Conservation (phyloP, 192 early-diverging fungal genomes). For the Gigaspora rosea region DNA sequence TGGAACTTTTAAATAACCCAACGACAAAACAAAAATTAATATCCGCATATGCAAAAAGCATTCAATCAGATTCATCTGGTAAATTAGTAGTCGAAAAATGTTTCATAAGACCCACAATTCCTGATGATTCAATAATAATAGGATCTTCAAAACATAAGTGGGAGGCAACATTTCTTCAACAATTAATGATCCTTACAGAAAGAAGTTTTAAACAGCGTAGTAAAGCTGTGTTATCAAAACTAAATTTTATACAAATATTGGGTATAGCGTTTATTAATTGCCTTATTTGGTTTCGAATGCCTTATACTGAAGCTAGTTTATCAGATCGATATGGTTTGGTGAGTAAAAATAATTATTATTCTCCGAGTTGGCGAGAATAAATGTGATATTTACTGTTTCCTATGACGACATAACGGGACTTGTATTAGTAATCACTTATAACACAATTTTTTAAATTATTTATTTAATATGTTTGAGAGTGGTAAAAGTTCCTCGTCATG, state of each 20-base stretch:
- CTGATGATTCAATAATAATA: background rate
- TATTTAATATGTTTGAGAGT: no score
- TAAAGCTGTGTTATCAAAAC: slow-evolving; percentile 1
- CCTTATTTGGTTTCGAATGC: slow-evolving; percentile 9
- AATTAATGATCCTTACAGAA: slow-evolving; percentile 19
- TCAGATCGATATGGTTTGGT: background rate
- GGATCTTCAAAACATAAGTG: background rate
- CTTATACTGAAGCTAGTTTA: background rate
- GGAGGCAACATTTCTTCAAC: slow-evolving; percentile 24
- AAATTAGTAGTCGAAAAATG: slow-evolving; percentile 6
- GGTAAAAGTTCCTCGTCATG: no score
- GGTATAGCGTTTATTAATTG: background rate
- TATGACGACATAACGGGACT: background rate
- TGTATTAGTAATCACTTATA: no score
- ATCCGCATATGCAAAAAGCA: background rate
- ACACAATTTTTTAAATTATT: no score
- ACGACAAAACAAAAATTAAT: background rate
- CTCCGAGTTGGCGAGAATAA: background rate
- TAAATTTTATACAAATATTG: slow-evolving; percentile 1
- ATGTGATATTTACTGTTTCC: background rate
- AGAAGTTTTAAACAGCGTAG: slow-evolving; percentile 22
- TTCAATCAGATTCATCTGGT: background rate
- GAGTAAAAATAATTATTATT: background rate
- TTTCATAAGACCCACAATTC: background rate
- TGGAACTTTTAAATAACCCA: slow-evolving; percentile 15